Evolutionary conservation across 148 eudicot species (phyloP).

Genomic region (Gaultheria prostrata): DNA sequence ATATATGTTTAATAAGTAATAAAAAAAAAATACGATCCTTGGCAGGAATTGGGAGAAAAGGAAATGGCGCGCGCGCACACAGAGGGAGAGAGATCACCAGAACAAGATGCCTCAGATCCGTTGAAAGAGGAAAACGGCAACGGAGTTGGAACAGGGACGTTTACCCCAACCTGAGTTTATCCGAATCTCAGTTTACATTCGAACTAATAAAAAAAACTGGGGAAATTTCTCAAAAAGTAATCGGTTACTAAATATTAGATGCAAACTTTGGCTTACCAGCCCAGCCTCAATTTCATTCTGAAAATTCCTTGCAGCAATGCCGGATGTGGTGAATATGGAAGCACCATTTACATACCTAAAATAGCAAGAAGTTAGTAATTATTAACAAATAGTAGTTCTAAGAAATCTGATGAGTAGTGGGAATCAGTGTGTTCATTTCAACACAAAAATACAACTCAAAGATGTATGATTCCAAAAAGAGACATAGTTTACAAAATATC

Average conservation of each 20-base stretch:
- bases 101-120: slow-evolving; percentile 26
- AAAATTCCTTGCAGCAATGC: slow-evolving; percentile 34
- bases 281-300: slow-evolving; percentile 43
- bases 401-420: not conserved
- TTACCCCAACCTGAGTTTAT: slow-evolving; percentile 38
- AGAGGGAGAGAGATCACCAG: slow-evolving; percentile 23
- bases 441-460: not conserved
- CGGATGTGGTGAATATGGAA: slow-evolving; percentile 41
- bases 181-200: slow-evolving; percentile 9
- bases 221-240: not conserved
- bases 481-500: not conserved
- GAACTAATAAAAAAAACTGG: not conserved
- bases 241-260: not conserved
- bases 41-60: not conserved
- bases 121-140: slow-evolving; percentile 35
- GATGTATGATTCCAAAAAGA: not conserved
- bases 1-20: not conserved
- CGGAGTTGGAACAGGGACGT: slow-evolving; percentile 37
- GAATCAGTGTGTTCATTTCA: not conserved
- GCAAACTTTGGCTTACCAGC: slow-evolving; percentile 25
- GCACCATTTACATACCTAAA: slow-evolving; percentile 36
- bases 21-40: not conserved
- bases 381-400: not conserved
- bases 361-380: not conserved
- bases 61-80: not conserved